Base-by-base conservation (phyloP, 768 basidiomycete genomes). In the Podaxis carcinomalis region DNA sequence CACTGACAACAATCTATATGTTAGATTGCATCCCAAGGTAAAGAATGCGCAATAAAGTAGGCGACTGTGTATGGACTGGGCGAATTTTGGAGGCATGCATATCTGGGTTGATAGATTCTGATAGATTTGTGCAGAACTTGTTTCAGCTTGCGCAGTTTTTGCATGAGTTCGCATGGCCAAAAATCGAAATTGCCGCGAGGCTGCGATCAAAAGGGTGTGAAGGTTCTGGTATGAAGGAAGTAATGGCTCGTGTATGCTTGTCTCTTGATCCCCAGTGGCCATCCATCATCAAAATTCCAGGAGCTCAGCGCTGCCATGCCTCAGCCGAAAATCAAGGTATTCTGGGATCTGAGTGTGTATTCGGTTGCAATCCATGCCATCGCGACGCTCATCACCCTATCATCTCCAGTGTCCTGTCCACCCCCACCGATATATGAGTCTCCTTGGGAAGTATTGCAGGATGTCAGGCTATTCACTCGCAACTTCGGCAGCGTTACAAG, bases 261-360 rank as follows among this genome's bases (percentile, higher is more conserved):
- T 32, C 32, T 32, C 32, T 32, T 9, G 32, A 9, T 7, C 32
- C 2, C 32, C 7, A 9, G 32, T 7, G 32, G 32, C 7, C 9
- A 32, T 32, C 32, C 32, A 32, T 9, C 32, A 32, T 32, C 32
- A 32, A 32, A 1, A 32, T 32, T 7, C 32, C 32, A 32, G 32
- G 32, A 32, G 32, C 32, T 9, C 32, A 32, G 32, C 9, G 32
- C 32, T 32, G 32, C 32, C 10, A 36, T 47, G 56, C 56, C 46
- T 10, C 56, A 57, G 21, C 35, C 56, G 4, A 49, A 36, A 35
- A 59, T 54, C 5, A 59, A 49, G 16, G 50, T 65, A 16, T 57
- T 65, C 27, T 65, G 64, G 64, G 64, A 65, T 42, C 36, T 65
- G 10, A 59, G 64, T 58, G 28, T 35, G 62, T 19, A 21, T 1